A percentile compares a stretch with the other conserved stretches of the same genome.
Conservation (phyloP, 1,284 basidiomycete genomes). For the Farysia itapuensis region DNA sequence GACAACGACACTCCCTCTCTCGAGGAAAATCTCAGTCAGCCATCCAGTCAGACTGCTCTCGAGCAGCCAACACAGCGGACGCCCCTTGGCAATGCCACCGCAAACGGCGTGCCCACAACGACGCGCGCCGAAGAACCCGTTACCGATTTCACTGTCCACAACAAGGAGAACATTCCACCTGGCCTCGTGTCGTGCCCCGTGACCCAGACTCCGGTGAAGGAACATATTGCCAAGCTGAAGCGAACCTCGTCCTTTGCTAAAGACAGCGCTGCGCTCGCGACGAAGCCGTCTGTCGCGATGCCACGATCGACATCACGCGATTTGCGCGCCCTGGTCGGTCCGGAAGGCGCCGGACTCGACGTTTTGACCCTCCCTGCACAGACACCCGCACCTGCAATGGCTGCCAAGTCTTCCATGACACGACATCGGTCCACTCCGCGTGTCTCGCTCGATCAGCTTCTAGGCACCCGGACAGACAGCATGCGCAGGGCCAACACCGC, state of each 20-base stretch:
- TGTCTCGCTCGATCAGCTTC: conserved; percentile 29
- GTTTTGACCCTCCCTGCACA: conserved; percentile 6
- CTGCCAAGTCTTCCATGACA: conserved; percentile 10
- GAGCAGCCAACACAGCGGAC: conserved; percentile 6
- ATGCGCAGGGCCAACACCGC: conserved; percentile 18
- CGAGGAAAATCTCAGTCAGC: neutral
- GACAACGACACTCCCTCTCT: neutral
- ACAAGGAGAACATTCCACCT: conserved; percentile 42
- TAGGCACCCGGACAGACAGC: conserved; percentile 21
- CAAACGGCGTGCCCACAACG: conserved; percentile 6
- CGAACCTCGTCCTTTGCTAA: conserved; percentile 7
- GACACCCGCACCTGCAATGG: neutral
- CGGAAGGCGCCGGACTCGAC: conserved; percentile 18
- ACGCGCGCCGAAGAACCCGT: conserved; percentile 11
- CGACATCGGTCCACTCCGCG: conserved; percentile 28
- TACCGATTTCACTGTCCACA: conserved; percentile 22
- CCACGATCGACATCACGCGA: conserved; percentile 8
- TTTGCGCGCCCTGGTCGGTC: conserved; percentile 18
- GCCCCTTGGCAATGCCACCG: conserved; percentile 17
- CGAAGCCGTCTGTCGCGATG: conserved; percentile 1
- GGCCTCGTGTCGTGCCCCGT: conserved; percentile 10
- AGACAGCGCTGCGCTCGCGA: no score
- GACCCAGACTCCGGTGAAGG: neutral
- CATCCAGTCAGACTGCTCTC: neutral
- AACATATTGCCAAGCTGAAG: conserved; percentile 14